These are phyloP conservation scores for Lipomyces sp. DNA, from an alignment of 805 yeast genomes.

Conservation along the genomic window DNA sequence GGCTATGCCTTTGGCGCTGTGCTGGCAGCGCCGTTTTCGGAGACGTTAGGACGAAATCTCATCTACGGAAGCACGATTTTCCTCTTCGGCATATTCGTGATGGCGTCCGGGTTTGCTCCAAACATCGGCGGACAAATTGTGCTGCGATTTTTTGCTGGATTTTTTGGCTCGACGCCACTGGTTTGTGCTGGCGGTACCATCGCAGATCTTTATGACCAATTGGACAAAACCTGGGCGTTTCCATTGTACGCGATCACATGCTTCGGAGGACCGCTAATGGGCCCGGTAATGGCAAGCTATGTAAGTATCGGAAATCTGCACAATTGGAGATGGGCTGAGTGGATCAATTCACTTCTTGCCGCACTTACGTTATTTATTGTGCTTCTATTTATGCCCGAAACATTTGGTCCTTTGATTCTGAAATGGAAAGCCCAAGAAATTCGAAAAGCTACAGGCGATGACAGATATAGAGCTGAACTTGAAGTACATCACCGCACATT, in stretches of 20 bases:
- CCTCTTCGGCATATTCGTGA: slow-evolving; percentile 26
- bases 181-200: slow-evolving; percentile 86
- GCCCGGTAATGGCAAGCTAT: slow-evolving; percentile 65
- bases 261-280: slow-evolving; percentile 63
- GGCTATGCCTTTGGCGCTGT: slow-evolving; percentile 52
- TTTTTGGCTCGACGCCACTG: slow-evolving; percentile 76
- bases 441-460: slow-evolving; percentile 46
- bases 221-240: slow-evolving; percentile 24
- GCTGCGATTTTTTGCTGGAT: slow-evolving; percentile 70
- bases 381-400: slow-evolving; percentile 65
- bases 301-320: slow-evolving; percentile 56
- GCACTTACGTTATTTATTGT: slow-evolving; percentile 41
- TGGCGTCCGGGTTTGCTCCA: slow-evolving; percentile 43
- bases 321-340: slow-evolving; percentile 74
- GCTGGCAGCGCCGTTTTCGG: slow-evolving; percentile 59
- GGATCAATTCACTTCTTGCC: slow-evolving; percentile 61
- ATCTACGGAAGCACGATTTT: slow-evolving; percentile 51
- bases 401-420: slow-evolving; percentile 78
- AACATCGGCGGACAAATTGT: slow-evolving; percentile 61
- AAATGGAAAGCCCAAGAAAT: slow-evolving; percentile 62
- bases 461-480: slow-evolving; percentile 42
- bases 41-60: slow-evolving; percentile 65
- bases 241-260: slow-evolving; percentile 27
- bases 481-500: slow-evolving; percentile 42
- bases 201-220: slow-evolving; percentile 58